Conservation (phyloP, 2,329 filamentous ascomycete species). For the Alternaria ethzedia region DNA sequence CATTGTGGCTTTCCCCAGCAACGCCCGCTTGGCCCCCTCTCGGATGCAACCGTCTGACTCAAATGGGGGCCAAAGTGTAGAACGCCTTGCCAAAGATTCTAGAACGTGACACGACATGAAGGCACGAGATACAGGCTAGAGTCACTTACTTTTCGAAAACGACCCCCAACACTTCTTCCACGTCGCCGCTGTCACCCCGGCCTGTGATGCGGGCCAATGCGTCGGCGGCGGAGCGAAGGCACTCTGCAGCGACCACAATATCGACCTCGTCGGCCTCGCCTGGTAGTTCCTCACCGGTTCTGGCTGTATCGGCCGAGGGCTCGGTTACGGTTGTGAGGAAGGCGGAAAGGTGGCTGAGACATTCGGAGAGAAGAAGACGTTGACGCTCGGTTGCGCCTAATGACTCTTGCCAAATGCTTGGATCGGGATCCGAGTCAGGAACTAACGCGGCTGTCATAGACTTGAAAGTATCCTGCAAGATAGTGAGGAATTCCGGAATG, state of each 20-base stretch:
- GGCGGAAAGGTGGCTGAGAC: conserved; percentile 71
- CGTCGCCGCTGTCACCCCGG: conserved; percentile 81
- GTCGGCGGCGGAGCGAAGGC: conserved; percentile 66
- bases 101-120: conserved; percentile 3
- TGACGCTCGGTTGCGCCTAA: conserved; percentile 92
- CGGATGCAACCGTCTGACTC: conserved; percentile 8
- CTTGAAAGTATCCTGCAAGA: conserved; percentile 71
- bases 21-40: conserved; percentile 1
- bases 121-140: not conserved
- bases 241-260: conserved; percentile 88
- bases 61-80: conserved; percentile 6
- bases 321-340: conserved; percentile 68
- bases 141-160: conserved; percentile 91
- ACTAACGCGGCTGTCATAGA: conserved; percentile 67
- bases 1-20: conserved; percentile 25
- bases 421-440: conserved; percentile 57
- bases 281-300: not conserved
- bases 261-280: conserved; percentile 65
- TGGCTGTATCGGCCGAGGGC: conserved; percentile 6
- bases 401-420: conserved; percentile 77
- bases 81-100: conserved; percentile 3
- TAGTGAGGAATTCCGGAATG: conserved; percentile 71
- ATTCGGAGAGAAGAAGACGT: conserved; percentile 77
- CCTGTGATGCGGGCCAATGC: conserved; percentile 80
- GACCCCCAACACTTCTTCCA: conserved; percentile 93